These are phyloP conservation scores for Candida sonorensis DNA, from an alignment of 805 yeast genomes.

Conservation along the genomic window DNA sequence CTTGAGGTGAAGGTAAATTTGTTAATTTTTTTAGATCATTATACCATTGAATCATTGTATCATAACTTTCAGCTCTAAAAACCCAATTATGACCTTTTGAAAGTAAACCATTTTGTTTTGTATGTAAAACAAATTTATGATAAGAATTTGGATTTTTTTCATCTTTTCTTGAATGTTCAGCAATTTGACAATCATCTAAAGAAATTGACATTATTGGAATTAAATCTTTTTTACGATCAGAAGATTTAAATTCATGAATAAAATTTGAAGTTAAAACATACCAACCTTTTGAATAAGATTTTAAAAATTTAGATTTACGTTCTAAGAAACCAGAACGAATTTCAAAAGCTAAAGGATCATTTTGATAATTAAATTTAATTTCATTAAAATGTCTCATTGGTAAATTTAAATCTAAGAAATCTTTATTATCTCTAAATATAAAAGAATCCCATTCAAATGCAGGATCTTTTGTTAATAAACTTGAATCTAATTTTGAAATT, in stretches of 20 bases:
- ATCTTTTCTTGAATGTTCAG: constrained; percentile 76
- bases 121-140: constrained; percentile 73
- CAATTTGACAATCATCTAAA: constrained; percentile 70
- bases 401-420: constrained; percentile 57
- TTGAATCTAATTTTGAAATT: constrained; percentile 57
- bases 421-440: constrained; percentile 54
- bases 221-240: constrained; percentile 76
- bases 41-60: constrained; percentile 79
- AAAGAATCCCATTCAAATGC: constrained; percentile 86
- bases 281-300: constrained; percentile 87
- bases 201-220: constrained; percentile 78
- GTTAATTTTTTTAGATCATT: constrained; percentile 68
- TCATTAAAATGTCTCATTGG: constrained; percentile 59
- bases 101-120: constrained; percentile 68
- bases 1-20: constrained; percentile 49
- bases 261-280: constrained; percentile 85
- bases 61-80: constrained; percentile 83
- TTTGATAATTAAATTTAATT: constrained; percentile 59
- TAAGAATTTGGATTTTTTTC: constrained; percentile 44
- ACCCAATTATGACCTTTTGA: constrained; percentile 89
- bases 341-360: constrained; percentile 60
- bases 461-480: constrained; percentile 72
- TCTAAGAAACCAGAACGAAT: constrained; percentile 78
- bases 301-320: constrained; percentile 83
- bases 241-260: constrained; percentile 82